Conservation (phyloP, 345 rosid genomes). For the Citrus glauca region DNA sequence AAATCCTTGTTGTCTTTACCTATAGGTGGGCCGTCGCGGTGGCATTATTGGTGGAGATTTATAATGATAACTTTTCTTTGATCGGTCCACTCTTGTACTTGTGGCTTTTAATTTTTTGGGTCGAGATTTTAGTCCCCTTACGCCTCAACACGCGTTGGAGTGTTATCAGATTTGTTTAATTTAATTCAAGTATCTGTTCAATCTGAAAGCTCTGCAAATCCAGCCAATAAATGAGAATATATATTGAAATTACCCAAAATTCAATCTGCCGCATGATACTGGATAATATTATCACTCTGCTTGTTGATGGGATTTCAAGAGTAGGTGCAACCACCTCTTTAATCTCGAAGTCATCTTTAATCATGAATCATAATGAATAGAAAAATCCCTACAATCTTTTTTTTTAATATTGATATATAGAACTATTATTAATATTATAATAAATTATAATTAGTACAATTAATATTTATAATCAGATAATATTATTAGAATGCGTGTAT, state of each 20-base stretch:
- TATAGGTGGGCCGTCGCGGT: constrained; percentile 2
- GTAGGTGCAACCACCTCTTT: neutral
- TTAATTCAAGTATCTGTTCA: no score
- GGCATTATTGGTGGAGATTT: constrained; percentile 26
- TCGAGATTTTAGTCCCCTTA: neutral
- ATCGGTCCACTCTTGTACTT: constrained; percentile 26
- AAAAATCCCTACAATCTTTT: neutral
- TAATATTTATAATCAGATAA: no score
- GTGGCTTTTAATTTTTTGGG: neutral
- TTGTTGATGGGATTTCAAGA: neutral
- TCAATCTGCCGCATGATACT: neutral
- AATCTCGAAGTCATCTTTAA: neutral
- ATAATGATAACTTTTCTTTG: neutral
- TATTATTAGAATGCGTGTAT: no score
- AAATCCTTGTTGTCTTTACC: neutral
- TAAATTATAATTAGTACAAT: no score
- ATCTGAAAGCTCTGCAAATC: neutral
- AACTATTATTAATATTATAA: no score
- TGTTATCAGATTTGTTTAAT: neutral
- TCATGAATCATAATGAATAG: neutral
- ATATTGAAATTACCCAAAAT: no score
- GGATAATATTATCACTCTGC: neutral
- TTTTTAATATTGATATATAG: accelerated
- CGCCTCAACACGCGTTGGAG: neutral
- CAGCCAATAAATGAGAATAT: no score